A percentile compares a stretch with the other conserved stretches of the same genome.
These are phyloP conservation scores for Fusarium citri DNA, from an alignment of 2,329 filamentous ascomycete species.

Conservation along the genomic window DNA sequence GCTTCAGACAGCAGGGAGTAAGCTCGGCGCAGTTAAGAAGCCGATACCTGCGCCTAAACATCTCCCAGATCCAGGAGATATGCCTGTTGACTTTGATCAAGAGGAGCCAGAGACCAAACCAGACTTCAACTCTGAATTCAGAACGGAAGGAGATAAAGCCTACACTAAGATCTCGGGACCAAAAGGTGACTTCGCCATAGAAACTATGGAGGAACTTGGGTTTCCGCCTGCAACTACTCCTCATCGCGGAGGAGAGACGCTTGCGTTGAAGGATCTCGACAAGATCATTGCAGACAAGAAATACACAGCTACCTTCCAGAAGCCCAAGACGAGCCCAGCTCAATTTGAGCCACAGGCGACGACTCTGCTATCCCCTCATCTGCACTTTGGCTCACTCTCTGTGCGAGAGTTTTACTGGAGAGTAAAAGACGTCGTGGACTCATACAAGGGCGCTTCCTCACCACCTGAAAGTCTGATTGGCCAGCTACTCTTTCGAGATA, in stretches of 20 bases:
- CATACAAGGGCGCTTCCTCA: constrained; percentile 66
- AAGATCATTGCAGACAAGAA: constrained; percentile 70
- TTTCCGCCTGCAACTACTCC: constrained; percentile 73
- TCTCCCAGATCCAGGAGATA: constrained; percentile 74
- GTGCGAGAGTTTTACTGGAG: constrained; percentile 79
- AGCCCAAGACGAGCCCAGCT: constrained; percentile 80
- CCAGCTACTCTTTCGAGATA: constrained; percentile 81
- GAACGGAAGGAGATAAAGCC: constrained; percentile 65
- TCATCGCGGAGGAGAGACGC: constrained; percentile 77
- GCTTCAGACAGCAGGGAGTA: constrained; percentile 71
- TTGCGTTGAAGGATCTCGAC: constrained; percentile 69
- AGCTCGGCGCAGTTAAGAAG: constrained; percentile 69
- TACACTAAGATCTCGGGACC: constrained; percentile 74
- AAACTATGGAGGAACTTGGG: constrained; percentile 77
- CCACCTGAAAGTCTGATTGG: constrained; percentile 78
- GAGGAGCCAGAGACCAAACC: constrained; percentile 61
- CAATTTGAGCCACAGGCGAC: constrained; percentile 79
- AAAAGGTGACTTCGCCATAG: constrained; percentile 75
- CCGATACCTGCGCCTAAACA: constrained; percentile 69
- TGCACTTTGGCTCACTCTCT: constrained; percentile 81
- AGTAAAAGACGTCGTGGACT: constrained; percentile 70
- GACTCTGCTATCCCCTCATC: constrained; percentile 76
- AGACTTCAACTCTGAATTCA: constrained; percentile 70
- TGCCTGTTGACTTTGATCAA: constrained; percentile 69
- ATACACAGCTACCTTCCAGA: constrained; percentile 80